A percentile compares a stretch with the other conserved stretches of the same genome.
These are phyloP conservation scores for Epichloe gansuensis DNA, from an alignment of 2,329 filamentous ascomycete genomes.

Conservation along the genomic window DNA sequence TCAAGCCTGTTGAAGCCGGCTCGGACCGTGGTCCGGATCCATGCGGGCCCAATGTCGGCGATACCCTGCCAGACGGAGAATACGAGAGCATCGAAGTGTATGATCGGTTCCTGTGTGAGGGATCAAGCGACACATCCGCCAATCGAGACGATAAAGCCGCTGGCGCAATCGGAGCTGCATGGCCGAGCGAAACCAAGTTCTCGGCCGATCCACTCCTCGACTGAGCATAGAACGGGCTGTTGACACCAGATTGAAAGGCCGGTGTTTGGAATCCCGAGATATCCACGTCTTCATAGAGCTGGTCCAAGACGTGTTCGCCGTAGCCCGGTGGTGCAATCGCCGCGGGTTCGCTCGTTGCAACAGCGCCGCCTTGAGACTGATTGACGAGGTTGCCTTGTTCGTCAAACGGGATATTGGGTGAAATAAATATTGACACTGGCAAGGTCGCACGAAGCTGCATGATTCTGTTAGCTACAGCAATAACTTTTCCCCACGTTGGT, in stretches of 20 bases:
- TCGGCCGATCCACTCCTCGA: constrained; percentile 70
- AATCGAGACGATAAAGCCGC: constrained; percentile 51
- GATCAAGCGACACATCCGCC: constrained; percentile 52
- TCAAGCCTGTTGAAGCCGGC: constrained; percentile 34
- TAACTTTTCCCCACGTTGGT: neutral
- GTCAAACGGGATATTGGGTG: constrained; percentile 79
- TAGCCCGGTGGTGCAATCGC: constrained; percentile 83
- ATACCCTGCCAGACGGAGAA: constrained; percentile 31
- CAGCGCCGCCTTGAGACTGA: constrained; percentile 39
- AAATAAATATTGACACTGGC: constrained; percentile 89
- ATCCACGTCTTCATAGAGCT: constrained; percentile 81
- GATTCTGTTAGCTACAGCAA: neutral
- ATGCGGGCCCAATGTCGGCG: constrained; percentile 27
- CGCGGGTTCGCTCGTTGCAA: constrained; percentile 38
- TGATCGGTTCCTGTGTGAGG: constrained; percentile 32
- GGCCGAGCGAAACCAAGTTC: constrained; percentile 49
- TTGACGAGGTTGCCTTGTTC: constrained; percentile 71
- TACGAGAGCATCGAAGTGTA: constrained; percentile 32
- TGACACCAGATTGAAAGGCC: constrained; percentile 57
- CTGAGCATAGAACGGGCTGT: constrained; percentile 63
- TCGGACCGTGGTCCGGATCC: constrained; percentile 27
- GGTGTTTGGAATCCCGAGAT: constrained; percentile 71
- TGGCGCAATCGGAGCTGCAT: constrained; percentile 26
- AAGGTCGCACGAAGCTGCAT: constrained; percentile 70
- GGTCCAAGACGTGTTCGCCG: constrained; percentile 78